Evolutionary conservation across 2,329 filamentous ascomycete genomes (phyloP).

Genomic region (Fusarium hainanense): DNA sequence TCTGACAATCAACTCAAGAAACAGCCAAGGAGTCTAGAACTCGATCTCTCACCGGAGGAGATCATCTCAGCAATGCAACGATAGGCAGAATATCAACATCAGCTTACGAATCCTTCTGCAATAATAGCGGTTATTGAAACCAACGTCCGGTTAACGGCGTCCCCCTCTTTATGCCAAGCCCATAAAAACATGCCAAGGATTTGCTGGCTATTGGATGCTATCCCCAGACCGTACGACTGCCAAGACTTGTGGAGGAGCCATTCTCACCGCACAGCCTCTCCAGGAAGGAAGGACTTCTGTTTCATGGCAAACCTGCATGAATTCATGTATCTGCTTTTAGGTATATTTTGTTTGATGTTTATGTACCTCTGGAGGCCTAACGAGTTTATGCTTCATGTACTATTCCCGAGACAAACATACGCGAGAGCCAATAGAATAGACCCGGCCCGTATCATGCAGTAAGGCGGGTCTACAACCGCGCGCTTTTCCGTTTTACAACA

Average conservation of each 20-base stretch:
- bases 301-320: neutral
- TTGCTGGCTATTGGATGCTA: constrained; percentile 6
- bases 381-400: neutral
- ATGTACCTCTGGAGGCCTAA: neutral
- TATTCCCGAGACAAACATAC: constrained; percentile 3
- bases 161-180: constrained; percentile 8
- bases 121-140: neutral
- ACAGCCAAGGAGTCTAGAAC: constrained; percentile 1
- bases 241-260: constrained; percentile 10
- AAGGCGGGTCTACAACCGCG: constrained; percentile 21
- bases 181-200: constrained; percentile 6
- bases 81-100: neutral
- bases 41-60: neutral
- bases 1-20: neutral
- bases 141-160: neutral
- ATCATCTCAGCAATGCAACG: neutral
- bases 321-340: neutral
- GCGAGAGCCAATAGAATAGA: neutral
- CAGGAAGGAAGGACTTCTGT: neutral
- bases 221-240: constrained; percentile 5
- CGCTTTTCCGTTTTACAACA: neutral
- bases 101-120: neutral
- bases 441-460: constrained; percentile 11
- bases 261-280: constrained; percentile 12
- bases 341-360: neutral